Evolutionary conservation across 1,284 basidiomycete genomes (phyloP).

Genomic region (Rhodotorula glutinis): DNA sequence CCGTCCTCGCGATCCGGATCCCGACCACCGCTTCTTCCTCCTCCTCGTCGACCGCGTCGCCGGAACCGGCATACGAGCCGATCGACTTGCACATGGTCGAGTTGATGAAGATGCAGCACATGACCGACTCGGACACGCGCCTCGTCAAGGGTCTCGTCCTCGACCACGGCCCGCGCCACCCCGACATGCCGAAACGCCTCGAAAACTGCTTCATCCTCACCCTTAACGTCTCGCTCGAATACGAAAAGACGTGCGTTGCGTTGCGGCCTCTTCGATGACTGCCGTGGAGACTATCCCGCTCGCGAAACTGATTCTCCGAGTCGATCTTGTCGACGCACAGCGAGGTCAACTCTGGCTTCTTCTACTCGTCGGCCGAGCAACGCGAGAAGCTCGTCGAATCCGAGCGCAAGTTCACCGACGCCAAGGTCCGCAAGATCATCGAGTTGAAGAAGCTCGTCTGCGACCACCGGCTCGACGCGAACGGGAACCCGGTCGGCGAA

Average conservation of each 20-base stretch:
- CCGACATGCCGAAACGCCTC: conserved; percentile 98
- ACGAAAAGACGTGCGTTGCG: conserved; percentile 90
- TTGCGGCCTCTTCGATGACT: not conserved
- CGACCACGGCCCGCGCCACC: conserved; percentile 90
- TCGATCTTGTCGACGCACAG: conserved; percentile 52
- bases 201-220: conserved; percentile 96
- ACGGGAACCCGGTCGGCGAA: conserved; percentile 55
- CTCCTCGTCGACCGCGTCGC: no score
- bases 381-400: conserved; percentile 98
- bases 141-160: conserved; percentile 91
- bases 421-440: conserved; percentile 92
- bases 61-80: conserved; percentile 56
- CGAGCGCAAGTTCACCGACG: conserved; percentile 90
- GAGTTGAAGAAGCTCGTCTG: conserved; percentile 96
- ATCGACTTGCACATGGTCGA: conserved; percentile 99
- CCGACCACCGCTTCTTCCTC: conserved; percentile 49
- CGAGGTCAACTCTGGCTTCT: conserved; percentile 99
- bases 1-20: conserved; percentile 81
- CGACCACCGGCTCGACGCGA: conserved; percentile 77
- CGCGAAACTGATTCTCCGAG: not conserved
- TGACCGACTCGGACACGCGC: conserved; percentile 96
- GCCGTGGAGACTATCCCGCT: not conserved
- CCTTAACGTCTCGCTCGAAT: conserved; percentile 96
- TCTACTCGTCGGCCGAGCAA: conserved; percentile 98
- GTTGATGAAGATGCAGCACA: conserved; percentile 99